phyloP scores from a whole-genome alignment of 169 alveolate species.

The Perkinsus olseni region DNA sequence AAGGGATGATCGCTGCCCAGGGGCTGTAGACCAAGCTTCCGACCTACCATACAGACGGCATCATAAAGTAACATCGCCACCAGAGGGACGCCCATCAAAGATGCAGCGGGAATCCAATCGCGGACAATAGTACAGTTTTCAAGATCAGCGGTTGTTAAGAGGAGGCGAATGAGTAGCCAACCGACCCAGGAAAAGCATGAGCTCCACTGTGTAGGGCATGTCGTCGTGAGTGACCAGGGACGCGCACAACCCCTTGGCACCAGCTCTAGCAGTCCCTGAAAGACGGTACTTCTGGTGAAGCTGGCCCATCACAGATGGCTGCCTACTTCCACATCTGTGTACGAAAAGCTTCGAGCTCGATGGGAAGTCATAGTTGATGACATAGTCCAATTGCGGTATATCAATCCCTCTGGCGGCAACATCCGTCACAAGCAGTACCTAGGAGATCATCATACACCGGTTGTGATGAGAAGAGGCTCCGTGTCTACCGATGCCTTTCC shows the following conservation, averaged over 20 bases:
- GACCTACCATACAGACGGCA: neutral
- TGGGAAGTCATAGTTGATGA: conserved; percentile 95
- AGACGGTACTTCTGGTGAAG: too few species aligned
- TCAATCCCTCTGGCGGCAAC: conserved; percentile 99
- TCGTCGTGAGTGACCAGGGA: conserved; percentile 50
- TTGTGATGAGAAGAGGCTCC: neutral
- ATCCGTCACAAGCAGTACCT: conserved; percentile 90
- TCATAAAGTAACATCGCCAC: neutral
- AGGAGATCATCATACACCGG: neutral
- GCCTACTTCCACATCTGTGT: conserved; percentile 89
- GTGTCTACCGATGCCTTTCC: neutral
- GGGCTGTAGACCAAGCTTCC: neutral
- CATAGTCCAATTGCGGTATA: conserved; percentile 78
- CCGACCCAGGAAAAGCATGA: conserved; percentile 41
- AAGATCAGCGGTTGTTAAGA: too few species aligned
- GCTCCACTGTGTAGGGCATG: conserved; percentile 55
- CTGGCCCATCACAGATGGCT: too few species aligned
- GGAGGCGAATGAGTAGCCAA: too few species aligned
- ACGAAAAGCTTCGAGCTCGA: conserved; percentile 84
- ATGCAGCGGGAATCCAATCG: too few species aligned
- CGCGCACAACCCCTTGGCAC: conserved; percentile 54
- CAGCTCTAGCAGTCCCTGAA: conserved; percentile 83
- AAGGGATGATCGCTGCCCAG: neutral
- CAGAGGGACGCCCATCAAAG: neutral
- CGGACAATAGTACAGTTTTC: too few species aligned